Base-by-base conservation (phyloP, 2,329 filamentous ascomycete species). In the Neofusicoccum kwambonambiense region DNA sequence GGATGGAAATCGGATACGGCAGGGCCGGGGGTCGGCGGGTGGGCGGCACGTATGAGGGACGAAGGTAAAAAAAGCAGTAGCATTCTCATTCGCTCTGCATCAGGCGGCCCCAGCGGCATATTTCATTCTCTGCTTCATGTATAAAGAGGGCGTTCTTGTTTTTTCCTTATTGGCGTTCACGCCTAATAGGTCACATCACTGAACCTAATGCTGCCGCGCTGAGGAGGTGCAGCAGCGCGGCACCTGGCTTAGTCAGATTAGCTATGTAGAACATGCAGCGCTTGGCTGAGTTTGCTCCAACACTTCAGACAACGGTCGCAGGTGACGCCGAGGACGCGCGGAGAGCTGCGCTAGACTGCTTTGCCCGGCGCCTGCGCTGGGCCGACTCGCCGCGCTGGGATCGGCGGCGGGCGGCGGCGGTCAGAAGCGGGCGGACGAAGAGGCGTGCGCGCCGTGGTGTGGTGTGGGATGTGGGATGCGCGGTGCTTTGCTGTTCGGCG, bases 221-320 rank as follows among this genome's bases (percentile, higher is more conserved):
- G 22, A 22, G 22, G 22, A 22, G 22, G 22, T 22, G 56, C 39
- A 13, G 41, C 22, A 39, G 35, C 35, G 12, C 15, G 5, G 52
- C 19, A 19, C 27, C 12, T 22, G 37, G 56, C 56, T 60, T 60
- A 60, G 56, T 60, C 56, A 60, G 56, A 60, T 47, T 37, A 60
- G 42, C 50, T 52, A 52, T 52, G 56, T 60, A 37, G 42, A 47
- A 47, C 42, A 60, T 22, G 56, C 56, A 44, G 27, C 42, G 31
- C 52, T 57, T 57, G 52, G 39, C 37, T 44, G 37, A 34, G 17
- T 35, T 45, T 39, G 56, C 2, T 47, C 42, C 56, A 60, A n/a
- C 56, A 27, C 15, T 22, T 35, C 41, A 47, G 42, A 60, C 54
- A 44, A 9, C n/a, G 22, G 41, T 13, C 37, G 31, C 41, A 47